Evolutionary conservation across 192 early-diverging fungal genomes (phyloP).

Genomic region (Backusella liffmaniae): DNA sequence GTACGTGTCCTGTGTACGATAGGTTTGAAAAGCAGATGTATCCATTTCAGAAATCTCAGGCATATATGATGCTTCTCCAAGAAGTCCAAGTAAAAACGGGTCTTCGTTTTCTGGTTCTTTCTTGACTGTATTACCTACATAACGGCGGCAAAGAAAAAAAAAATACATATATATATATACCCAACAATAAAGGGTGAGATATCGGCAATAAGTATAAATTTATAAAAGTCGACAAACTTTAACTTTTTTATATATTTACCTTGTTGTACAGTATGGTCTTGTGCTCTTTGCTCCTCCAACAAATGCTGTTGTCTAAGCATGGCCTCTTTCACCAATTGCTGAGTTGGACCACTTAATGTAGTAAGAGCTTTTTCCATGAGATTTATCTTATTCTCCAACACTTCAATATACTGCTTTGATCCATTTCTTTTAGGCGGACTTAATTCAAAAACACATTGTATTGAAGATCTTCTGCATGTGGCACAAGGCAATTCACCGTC

Average conservation of each 20-base stretch:
- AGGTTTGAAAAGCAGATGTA: neutral
- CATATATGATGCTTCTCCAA: slow-evolving; percentile 1
- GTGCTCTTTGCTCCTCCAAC: neutral
- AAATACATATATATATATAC: neutral
- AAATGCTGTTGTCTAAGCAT: slow-evolving; percentile 3
- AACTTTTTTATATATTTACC: slow-evolving; percentile 4
- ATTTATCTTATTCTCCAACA: neutral
- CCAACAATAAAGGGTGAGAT: neutral
- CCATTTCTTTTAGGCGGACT: slow-evolving; percentile 13
- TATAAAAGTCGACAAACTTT: neutral
- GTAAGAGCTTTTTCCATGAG: slow-evolving; percentile 12
- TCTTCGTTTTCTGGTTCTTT: neutral
- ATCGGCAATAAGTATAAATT: neutral
- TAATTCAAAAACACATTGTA: slow-evolving; percentile 17
- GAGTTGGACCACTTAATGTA: neutral
- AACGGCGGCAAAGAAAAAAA: neutral
- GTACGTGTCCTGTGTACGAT: neutral
- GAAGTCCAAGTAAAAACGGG: neutral
- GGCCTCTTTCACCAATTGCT: slow-evolving; percentile 10
- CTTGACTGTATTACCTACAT: neutral
- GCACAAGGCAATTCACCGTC: slow-evolving; percentile 16
- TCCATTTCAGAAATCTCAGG: neutral
- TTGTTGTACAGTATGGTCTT: slow-evolving; percentile 9
- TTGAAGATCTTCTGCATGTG: slow-evolving; percentile 12
- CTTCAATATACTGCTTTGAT: slow-evolving; percentile 18